Evolutionary conservation across 1,284 basidiomycete species (phyloP), one percentile per base, ranked within the genome.

Genomic region (Moesziomyces antarcticus): DNA sequence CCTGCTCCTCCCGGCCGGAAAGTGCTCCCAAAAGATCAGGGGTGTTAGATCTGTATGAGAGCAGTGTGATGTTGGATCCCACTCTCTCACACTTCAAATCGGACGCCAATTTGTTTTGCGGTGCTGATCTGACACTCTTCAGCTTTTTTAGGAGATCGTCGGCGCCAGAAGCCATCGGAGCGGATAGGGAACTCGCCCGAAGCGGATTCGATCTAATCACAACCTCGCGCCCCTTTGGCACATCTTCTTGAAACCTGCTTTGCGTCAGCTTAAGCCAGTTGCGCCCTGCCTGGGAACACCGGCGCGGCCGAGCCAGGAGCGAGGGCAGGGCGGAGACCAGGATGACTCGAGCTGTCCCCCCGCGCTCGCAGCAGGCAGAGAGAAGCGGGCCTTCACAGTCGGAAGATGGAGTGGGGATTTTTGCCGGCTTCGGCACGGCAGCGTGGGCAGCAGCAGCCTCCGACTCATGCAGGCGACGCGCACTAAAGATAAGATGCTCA

Each of bases 181-280:
- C 52, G 66, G 66, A 69, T 63, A 63, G 66, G 66, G 33, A 69
- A 69, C 60, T 69, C 66, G 51, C 50, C 66, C 66, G 66, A 59
- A 35, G 37, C 37, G 37, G 37, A 18, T 40, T 16, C 37, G 42
- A 69, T 69, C 66, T 69, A 63, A 69, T 69, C 66, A 43, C 43
- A 22, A 10, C 42, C 14, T 11, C 5, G 25, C 16, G n/a, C 30
- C 30, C 30, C 30, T 33, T 11, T 11, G 10, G 11, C 30, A 13
- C n/a, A 56, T 53, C 41, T 54, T 48, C 52, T 37, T 57, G 56
- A 40, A 2, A 56, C 37, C 13, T 18, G 16, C 27, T 51, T 56
- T 63, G 66, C 66, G 66, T 69, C 42, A 59, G 59, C 30, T 56
- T 69, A 69, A 57, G 48, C 37, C 16, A 2, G 16, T 1, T 16